Conservation (phyloP, 371 early-diverging fungal species). For the Lichtheimia ramosa region DNA sequence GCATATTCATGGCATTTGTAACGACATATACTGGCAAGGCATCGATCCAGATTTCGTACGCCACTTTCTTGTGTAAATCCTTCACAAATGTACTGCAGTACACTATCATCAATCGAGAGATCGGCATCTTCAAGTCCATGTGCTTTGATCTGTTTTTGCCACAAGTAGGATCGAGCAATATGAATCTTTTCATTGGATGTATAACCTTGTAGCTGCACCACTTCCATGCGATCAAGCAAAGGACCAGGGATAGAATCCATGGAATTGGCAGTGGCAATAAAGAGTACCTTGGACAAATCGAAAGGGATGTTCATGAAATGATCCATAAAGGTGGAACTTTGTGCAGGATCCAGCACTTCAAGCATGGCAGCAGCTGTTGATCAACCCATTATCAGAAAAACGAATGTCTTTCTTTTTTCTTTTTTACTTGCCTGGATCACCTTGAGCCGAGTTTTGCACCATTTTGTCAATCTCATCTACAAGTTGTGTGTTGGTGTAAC, state of each 20-base stretch:
- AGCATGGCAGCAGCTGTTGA: conserved; percentile 69
- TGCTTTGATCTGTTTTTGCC: conserved; percentile 71
- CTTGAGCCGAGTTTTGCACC: conserved; percentile 62
- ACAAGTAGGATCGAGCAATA: conserved; percentile 49
- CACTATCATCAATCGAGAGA: conserved; percentile 48
- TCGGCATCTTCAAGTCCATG: conserved; percentile 61
- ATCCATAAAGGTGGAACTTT: conserved; percentile 74
- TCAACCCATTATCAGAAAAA: neutral
- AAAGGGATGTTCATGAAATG: conserved; percentile 83
- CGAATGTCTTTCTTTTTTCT: neutral
- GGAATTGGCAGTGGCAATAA: conserved; percentile 87
- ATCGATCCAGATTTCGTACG: conserved; percentile 76
- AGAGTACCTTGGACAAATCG: conserved; percentile 81
- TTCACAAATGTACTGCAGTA: conserved; percentile 59
- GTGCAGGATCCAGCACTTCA: conserved; percentile 89
- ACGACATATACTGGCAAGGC: conserved; percentile 70
- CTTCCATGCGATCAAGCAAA: conserved; percentile 85
- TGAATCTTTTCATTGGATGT: conserved; percentile 78
- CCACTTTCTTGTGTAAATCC: conserved; percentile 83
- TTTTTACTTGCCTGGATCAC: conserved; percentile 64
- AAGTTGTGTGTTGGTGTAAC: neutral
- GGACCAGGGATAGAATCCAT: conserved; percentile 78
- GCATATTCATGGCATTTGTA: conserved; percentile 71
- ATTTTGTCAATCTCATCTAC: conserved; percentile 88
- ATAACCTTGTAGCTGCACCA: conserved; percentile 82